Percentiles rank a stretch among this genome's conserved stretches.
phyloP scores from a whole-genome alignment of 2,329 filamentous ascomycete genomes.

The Raffaelea albimanens region DNA sequence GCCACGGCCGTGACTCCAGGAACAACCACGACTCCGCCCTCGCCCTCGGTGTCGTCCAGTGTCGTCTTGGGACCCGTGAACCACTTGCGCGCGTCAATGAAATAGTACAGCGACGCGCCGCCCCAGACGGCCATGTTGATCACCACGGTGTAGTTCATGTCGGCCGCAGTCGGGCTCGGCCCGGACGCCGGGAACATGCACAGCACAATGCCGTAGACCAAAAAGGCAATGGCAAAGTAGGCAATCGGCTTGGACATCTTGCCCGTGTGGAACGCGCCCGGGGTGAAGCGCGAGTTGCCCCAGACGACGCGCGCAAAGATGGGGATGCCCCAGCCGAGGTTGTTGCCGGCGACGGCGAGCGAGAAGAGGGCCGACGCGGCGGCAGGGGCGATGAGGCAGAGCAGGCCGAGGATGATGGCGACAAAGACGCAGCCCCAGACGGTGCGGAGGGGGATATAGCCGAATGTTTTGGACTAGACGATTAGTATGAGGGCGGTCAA shows the following conservation, averaged over 20 bases:
- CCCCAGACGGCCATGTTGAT: slow-evolving; percentile 52
- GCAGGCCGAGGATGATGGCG: slow-evolving; percentile 43
- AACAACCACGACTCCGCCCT: neutral
- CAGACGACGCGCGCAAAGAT: slow-evolving; percentile 49
- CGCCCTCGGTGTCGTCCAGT: slow-evolving; percentile 22
- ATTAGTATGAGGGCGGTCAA: neutral
- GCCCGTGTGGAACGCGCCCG: slow-evolving; percentile 51
- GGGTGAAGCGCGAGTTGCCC: slow-evolving; percentile 46
- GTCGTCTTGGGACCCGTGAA: slow-evolving; percentile 52
- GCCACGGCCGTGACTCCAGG: neutral
- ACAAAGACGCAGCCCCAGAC: slow-evolving; percentile 43
- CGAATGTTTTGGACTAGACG: slow-evolving; percentile 33
- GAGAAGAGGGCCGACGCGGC: slow-evolving; percentile 52
- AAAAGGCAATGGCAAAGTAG: slow-evolving; percentile 41
- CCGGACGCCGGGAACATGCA: slow-evolving; percentile 50
- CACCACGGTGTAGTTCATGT: slow-evolving; percentile 56
- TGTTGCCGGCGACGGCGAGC: slow-evolving; percentile 49
- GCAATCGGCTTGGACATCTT: slow-evolving; percentile 41
- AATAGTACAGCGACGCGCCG: slow-evolving; percentile 45
- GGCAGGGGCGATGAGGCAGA: slow-evolving; percentile 47
- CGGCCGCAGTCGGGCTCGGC: slow-evolving; percentile 35
- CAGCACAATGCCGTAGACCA: slow-evolving; percentile 44
- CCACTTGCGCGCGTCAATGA: slow-evolving; percentile 46
- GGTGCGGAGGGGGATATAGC: slow-evolving; percentile 47
- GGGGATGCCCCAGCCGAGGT: slow-evolving; percentile 49